These are phyloP conservation scores for Phialophora expanda DNA, from an alignment of 2,329 filamentous ascomycete genomes.

Conservation along the genomic window DNA sequence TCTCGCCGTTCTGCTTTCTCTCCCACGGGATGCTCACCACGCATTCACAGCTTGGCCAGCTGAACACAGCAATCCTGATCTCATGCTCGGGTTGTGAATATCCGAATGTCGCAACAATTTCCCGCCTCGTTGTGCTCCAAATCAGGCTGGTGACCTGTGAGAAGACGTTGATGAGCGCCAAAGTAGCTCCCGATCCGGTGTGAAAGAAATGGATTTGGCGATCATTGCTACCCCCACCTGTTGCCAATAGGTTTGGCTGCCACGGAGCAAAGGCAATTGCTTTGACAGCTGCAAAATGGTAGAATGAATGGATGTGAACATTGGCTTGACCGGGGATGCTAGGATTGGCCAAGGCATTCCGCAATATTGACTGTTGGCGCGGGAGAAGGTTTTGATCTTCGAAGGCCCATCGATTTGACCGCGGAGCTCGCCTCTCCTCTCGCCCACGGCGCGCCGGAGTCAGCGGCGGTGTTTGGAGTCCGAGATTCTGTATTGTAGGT, in stretches of 20 bases:
- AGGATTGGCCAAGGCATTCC: slow-evolving; percentile 35
- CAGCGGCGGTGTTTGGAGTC: slow-evolving; percentile 19
- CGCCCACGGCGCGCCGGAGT: slow-evolving; percentile 18
- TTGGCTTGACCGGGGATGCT: slow-evolving; percentile 28
- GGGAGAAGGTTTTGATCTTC: slow-evolving; percentile 2
- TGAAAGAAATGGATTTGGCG: slow-evolving; percentile 97
- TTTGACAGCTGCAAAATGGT: slow-evolving; percentile 87
- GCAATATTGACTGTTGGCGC: slow-evolving; percentile 12
- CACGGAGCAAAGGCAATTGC: slow-evolving; percentile 97
- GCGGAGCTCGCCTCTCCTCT: not conserved
- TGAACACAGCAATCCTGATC: slow-evolving; percentile 87
- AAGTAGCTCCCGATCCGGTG: slow-evolving; percentile 76
- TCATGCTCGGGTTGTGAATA: slow-evolving; percentile 90
- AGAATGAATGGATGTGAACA: slow-evolving; percentile 72
- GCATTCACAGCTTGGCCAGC: slow-evolving; percentile 89
- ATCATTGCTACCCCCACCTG: slow-evolving; percentile 91
- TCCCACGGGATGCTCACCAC: slow-evolving; percentile 84
- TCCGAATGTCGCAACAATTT: slow-evolving; percentile 92
- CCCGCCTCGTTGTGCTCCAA: slow-evolving; percentile 82
- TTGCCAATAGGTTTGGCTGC: slow-evolving; percentile 84
- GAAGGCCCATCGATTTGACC: not conserved
- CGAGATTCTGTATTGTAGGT: not conserved
- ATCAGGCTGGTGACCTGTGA: slow-evolving; percentile 92
- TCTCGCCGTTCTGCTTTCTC: slow-evolving; percentile 43
- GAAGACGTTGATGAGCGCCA: slow-evolving; percentile 89